Evolutionary conservation across 306 rosid genomes (phyloP).

Genomic region (Acacia melanoxylon): DNA sequence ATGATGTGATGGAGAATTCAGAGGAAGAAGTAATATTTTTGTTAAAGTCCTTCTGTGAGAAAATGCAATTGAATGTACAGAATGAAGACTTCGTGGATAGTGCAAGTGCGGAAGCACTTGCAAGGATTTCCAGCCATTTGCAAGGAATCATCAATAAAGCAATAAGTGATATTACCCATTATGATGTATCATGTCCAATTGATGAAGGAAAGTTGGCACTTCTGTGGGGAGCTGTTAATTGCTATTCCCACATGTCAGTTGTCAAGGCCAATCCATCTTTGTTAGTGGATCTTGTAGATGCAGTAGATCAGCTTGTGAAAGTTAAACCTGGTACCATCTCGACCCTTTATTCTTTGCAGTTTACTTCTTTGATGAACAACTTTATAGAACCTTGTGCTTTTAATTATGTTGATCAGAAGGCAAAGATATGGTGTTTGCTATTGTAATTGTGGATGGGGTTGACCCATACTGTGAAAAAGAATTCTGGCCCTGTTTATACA

Average conservation of each 20-base stretch:
- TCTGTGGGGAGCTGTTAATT: slow-evolving; percentile 74
- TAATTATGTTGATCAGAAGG: slow-evolving; percentile 14
- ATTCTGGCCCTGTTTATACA: slow-evolving; percentile 8
- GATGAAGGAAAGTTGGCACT: slow-evolving; percentile 58
- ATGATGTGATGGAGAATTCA: slow-evolving; percentile 59
- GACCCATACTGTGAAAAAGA: not conserved
- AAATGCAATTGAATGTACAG: slow-evolving; percentile 40
- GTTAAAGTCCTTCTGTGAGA: slow-evolving; percentile 61
- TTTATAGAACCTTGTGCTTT: not conserved
- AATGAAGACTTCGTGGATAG: slow-evolving; percentile 38
- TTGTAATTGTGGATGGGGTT: slow-evolving; percentile 3
- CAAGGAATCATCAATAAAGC: slow-evolving; percentile 39
- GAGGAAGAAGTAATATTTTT: slow-evolving; percentile 61
- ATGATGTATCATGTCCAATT: slow-evolving; percentile 39
- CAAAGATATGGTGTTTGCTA: not conserved
- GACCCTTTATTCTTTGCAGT: slow-evolving; percentile 20
- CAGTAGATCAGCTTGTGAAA: slow-evolving; percentile 53
- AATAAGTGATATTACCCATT: slow-evolving; percentile 39
- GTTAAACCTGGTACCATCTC: slow-evolving; percentile 53
- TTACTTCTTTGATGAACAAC: slow-evolving; percentile 8
- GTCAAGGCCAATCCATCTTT: slow-evolving; percentile 45
- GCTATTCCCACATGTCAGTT: slow-evolving; percentile 61
- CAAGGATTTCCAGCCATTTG: slow-evolving; percentile 57
- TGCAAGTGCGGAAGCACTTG: slow-evolving; percentile 38
- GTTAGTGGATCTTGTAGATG: slow-evolving; percentile 60